These are phyloP conservation scores for Melanopsichium pennsylvanicum DNA, from an alignment of 1,284 basidiomycete species.

Conservation along the genomic window DNA sequence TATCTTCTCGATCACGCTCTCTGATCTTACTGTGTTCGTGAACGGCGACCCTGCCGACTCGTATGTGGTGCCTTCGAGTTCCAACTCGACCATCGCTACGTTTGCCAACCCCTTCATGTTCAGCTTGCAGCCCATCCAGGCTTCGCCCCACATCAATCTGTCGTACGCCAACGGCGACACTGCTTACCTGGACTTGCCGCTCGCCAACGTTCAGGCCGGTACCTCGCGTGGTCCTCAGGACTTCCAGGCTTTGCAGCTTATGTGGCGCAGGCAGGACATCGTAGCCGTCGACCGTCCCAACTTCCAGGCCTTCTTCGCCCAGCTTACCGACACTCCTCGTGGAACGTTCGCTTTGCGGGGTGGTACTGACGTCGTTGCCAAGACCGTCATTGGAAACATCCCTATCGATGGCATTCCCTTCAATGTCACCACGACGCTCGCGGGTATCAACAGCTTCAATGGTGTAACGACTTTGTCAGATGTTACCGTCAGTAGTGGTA, in stretches of 20 bases:
- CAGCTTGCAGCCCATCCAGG: slow-evolving; percentile 74
- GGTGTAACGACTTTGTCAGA: slow-evolving; percentile 68
- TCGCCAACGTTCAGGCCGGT: slow-evolving; percentile 70
- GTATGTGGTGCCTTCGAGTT: slow-evolving; percentile 46
- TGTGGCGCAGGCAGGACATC: slow-evolving; percentile 70
- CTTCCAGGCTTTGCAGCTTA: slow-evolving; percentile 70
- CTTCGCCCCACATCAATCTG: slow-evolving; percentile 72
- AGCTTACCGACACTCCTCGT: slow-evolving; percentile 71
- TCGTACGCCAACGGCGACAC: slow-evolving; percentile 70
- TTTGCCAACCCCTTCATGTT: slow-evolving; percentile 83
- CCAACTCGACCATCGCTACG: slow-evolving; percentile 72
- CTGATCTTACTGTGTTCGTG: slow-evolving; percentile 73
- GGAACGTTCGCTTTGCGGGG: slow-evolving; percentile 72
- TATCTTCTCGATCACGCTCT: slow-evolving; percentile 75
- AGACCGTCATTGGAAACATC: slow-evolving; percentile 75
- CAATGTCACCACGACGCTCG: slow-evolving; percentile 71
- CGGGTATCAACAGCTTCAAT: slow-evolving; percentile 67
- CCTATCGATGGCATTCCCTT: slow-evolving; percentile 75
- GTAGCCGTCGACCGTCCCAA: slow-evolving; percentile 71
- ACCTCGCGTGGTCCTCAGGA: slow-evolving; percentile 76
- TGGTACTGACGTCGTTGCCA: slow-evolving; percentile 73
- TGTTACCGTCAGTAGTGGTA: slow-evolving; percentile 51
- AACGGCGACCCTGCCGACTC: slow-evolving; percentile 57
- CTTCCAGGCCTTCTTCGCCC: slow-evolving; percentile 73
- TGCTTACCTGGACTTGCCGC: slow-evolving; percentile 73